Evolutionary conservation across 2,329 filamentous ascomycete genomes (phyloP), one percentile per base, ranked within the genome.

Genomic region (Clonostachys byssicola): DNA sequence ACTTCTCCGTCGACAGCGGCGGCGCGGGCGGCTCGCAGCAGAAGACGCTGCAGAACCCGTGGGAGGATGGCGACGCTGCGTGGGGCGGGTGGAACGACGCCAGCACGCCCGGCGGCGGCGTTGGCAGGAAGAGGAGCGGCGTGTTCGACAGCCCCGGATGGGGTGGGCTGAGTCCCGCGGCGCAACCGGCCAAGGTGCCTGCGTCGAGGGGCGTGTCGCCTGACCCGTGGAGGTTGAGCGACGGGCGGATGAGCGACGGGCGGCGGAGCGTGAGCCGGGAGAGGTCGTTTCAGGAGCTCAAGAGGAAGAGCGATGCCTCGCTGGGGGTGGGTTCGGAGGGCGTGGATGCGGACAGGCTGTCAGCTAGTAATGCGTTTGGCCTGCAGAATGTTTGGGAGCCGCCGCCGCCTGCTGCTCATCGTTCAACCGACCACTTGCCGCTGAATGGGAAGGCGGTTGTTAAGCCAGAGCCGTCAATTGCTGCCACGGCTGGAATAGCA

Each of bases 1-100:
- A 65, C 44, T 59, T 65, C 30, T 55, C 61, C 3, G 44, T 53
- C 45, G 60, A 60, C 23, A 54, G 54, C 43, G 40, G 34, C 47
- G 44, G 16, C 36, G 17, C 36, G 36, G 17, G 14, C 36, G n/a
- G 14, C 36, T 39, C 36, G 36, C 14, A 30, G 36, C 14, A 30
- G 23, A 30, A 30, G 23, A 30, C 23, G 23, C 8, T 30, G 23
- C 23, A 30, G 9, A 30, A 30, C 23, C 60, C 61, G 30, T 67
- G 63, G 62, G 59, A 62, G 17, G 60, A 61, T 6, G 61, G 65
- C 36, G 56, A 62, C 47, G 54, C 57, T 48, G 54, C 57, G 2
- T 68, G 66, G 65, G 65, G 61, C n/a, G 60, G 59, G 8, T 68
- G 65, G 65, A 59, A 59, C 20, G 64, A 64, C n/a, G 49, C 35